phyloP scores from a whole-genome alignment of 1,284 basidiomycete genomes.

The Ustilago trichophora region DNA sequence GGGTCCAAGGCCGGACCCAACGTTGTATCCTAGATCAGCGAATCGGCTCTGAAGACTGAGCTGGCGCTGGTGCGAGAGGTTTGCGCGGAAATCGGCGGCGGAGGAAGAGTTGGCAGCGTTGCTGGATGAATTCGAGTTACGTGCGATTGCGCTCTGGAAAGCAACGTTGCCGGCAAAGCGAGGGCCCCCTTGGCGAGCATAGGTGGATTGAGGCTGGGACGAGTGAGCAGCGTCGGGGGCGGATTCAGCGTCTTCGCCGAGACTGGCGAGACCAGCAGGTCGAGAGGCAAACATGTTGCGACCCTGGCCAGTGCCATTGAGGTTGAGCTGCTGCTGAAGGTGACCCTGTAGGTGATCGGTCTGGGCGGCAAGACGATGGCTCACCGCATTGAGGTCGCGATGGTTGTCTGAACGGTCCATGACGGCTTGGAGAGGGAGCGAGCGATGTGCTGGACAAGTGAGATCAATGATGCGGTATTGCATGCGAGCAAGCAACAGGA shows the following conservation, averaged over 20 bases:
- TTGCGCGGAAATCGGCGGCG: conserved; percentile 29
- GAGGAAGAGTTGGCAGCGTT: conserved; percentile 14
- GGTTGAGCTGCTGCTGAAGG: conserved; percentile 58
- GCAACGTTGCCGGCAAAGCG: conserved; percentile 60
- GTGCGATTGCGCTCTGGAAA: conserved; percentile 58
- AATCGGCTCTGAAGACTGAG: conserved; percentile 54
- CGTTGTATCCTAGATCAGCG: conserved; percentile 56
- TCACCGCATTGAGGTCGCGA: conserved; percentile 40
- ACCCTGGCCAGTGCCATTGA: conserved; percentile 20
- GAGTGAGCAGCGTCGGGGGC: conserved; percentile 14
- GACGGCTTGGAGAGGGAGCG: neutral
- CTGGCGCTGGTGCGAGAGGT: conserved; percentile 51
- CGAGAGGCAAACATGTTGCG: conserved; percentile 46
- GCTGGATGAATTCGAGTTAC: conserved; percentile 38
- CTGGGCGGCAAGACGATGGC: conserved; percentile 49
- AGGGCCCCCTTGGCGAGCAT: conserved; percentile 46
- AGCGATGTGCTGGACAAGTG: neutral
- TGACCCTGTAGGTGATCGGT: conserved; percentile 56
- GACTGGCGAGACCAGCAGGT: conserved; percentile 49
- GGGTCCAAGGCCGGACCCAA: conserved; percentile 26
- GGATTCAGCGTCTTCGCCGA: conserved; percentile 52
- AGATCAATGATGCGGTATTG: too few relatives aligned
- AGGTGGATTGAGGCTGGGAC: conserved; percentile 16
- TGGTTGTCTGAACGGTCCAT: conserved; percentile 30
- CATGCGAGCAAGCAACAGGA: neutral